Evolutionary conservation across 768 basidiomycete genomes (phyloP), one percentile per base, ranked within the genome.

Genomic region (Lactarius deliciosus): DNA sequence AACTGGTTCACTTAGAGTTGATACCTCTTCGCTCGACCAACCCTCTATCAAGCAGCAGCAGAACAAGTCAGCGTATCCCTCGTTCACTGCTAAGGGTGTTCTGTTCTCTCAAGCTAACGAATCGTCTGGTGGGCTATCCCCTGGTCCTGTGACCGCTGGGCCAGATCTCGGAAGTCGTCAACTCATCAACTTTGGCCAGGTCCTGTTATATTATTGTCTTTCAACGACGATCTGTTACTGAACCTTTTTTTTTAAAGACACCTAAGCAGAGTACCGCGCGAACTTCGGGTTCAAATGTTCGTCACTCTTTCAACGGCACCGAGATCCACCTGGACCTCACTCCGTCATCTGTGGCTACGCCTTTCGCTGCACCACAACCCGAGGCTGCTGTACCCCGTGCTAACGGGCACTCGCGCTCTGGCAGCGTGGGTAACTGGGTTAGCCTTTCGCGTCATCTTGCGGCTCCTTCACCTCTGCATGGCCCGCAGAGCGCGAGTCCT

Each of bases 1-100:
- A 0, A 86, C 85, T 5, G 89, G 89, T 41, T 83, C 86, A 47
- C 77, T 93, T 73, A 81, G 89, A 40, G 88, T 93, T 61, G 90
- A 92, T 74, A 93, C 91, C 0, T 81, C 86, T 41, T 80, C 85
- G 36, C 77, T 90, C 57, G 77, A 79, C 53, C 64, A 74, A 34
- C 85, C 85, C 67, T 81, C 82, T 11, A 76, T 84, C 56, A 79
- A 85, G 38, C 73, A 83, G 66, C 87, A 84, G 72, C 91, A 92
- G 79, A 93, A 93, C 78, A 94, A 94, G 76, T 92, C 91, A 10
- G 91, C 91, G 0, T 93, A 90, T 72, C 91, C 92, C 5, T 80
- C 81, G 16, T 84, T 83, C 72, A 72, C 83, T 28, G 76, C 79
- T 65, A 84, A 84, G 66, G 86, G 86, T 18, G 65, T 63, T 43